These are phyloP conservation scores for Mycena kentingensis DNA, from an alignment of 768 basidiomycete genomes.

Conservation along the genomic window DNA sequence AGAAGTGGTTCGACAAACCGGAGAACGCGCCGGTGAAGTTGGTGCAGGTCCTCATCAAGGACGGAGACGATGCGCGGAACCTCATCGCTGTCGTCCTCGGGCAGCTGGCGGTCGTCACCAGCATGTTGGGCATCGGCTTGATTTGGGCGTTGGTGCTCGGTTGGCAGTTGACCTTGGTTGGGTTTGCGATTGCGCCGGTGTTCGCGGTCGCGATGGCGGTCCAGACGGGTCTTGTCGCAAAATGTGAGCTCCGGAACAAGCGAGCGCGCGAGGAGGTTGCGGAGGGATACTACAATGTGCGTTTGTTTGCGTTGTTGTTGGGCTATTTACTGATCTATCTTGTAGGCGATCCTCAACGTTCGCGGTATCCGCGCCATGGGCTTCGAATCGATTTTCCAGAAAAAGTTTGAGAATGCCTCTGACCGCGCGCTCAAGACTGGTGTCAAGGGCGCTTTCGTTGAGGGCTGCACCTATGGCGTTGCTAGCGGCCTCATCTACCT, in stretches of 20 bases:
- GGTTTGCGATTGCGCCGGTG: slow-evolving; percentile 69
- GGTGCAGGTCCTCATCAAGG: slow-evolving; percentile 70
- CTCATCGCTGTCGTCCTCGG: slow-evolving; percentile 44
- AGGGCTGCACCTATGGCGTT: slow-evolving; percentile 83
- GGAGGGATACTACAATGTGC: slow-evolving; percentile 81
- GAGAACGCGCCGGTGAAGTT: slow-evolving; percentile 57
- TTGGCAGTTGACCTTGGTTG: slow-evolving; percentile 79
- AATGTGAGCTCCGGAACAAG: slow-evolving; percentile 81
- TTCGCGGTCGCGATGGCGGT: slow-evolving; percentile 70
- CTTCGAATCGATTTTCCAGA: slow-evolving; percentile 69
- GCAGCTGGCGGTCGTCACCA: slow-evolving; percentile 69
- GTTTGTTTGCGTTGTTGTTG: slow-evolving; percentile 29
- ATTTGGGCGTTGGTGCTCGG: slow-evolving; percentile 74
- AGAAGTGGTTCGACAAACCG: slow-evolving; percentile 79
- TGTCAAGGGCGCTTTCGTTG: slow-evolving; percentile 79
- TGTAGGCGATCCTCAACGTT: slow-evolving; percentile 76
- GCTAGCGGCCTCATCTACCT: slow-evolving; percentile 84
- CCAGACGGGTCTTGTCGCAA: slow-evolving; percentile 70
- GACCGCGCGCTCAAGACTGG: slow-evolving; percentile 67
- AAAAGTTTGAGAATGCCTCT: slow-evolving; percentile 67
- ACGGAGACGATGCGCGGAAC: slow-evolving; percentile 68
- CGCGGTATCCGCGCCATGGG: slow-evolving; percentile 89
- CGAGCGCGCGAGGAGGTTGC: slow-evolving; percentile 82
- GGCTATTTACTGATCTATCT: neutral
- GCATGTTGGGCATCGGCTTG: slow-evolving; percentile 82